Evolutionary conservation across 208 protist genomes (phyloP).

Genomic region (Leishmania arabica): DNA sequence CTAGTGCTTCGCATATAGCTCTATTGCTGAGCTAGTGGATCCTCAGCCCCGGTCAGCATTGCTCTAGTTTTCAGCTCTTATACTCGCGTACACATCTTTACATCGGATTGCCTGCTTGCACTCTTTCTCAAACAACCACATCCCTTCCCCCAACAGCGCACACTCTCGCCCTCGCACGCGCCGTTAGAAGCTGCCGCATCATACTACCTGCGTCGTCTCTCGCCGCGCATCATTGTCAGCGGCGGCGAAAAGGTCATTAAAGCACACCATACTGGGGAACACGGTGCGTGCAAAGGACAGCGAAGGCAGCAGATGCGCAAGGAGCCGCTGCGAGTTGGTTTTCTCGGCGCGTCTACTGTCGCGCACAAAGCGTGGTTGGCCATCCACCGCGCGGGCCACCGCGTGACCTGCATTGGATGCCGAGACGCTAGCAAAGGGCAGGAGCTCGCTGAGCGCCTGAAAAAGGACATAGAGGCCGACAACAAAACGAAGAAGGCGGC

Average conservation of each 20-base stretch:
- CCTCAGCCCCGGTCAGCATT: background rate
- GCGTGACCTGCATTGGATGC: slow-evolving; percentile 48
- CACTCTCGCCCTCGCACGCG: background rate
- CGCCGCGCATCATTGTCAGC: background rate
- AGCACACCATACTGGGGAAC: background rate
- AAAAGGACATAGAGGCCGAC: slow-evolving; percentile 12
- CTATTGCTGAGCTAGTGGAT: background rate
- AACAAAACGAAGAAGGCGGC: slow-evolving; percentile 6
- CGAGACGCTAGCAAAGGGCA: slow-evolving; percentile 33
- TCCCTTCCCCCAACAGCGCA: background rate
- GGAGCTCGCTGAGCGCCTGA: slow-evolving; percentile 30
- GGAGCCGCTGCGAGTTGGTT: slow-evolving; percentile 45
- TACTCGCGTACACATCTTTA: background rate
- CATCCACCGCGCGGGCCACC: slow-evolving; percentile 44
- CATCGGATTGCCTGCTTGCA: background rate
- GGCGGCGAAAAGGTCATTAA: background rate
- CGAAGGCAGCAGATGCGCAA: slow-evolving; percentile 16
- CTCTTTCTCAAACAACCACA: background rate
- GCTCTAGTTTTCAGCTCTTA: background rate
- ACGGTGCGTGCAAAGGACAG: background rate
- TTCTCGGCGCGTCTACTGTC: slow-evolving; percentile 50
- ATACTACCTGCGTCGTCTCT: background rate
- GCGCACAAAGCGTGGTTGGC: slow-evolving; percentile 42
- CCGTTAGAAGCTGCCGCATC: background rate
- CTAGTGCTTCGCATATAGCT: no score